A percentile compares a stretch with the other conserved stretches of the same genome.
Conservation (phyloP, 495 filamentous ascomycete genomes). For the Penicillium pulvis region DNA sequence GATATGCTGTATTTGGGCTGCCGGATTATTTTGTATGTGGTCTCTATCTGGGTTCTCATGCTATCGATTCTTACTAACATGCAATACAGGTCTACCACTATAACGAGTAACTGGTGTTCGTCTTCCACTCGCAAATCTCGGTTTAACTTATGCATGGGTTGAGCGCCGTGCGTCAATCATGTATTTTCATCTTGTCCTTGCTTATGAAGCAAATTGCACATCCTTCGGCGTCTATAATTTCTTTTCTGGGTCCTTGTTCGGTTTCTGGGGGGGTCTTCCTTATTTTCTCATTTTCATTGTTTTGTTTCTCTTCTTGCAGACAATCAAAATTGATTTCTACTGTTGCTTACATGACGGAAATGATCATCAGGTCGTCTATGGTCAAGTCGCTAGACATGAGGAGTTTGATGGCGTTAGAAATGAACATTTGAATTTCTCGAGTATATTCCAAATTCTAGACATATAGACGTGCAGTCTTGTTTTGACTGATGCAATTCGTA, state of each 20-base stretch:
- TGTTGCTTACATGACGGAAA: not conserved
- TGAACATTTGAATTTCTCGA: not conserved
- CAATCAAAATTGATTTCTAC: not conserved
- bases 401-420: not conserved
- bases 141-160: slow-evolving; percentile 7
- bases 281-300: not conserved
- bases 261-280: not conserved
- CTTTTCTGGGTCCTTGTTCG: not conserved
- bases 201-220: not conserved
- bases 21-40: slow-evolving; percentile 91
- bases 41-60: not conserved
- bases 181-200: slow-evolving; percentile 1
- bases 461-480: too few relatives aligned
- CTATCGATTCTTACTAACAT: not conserved
- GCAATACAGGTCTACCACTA: slow-evolving; percentile 76
- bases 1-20: slow-evolving; percentile 79
- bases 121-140: not conserved
- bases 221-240: slow-evolving; percentile 3
- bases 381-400: not conserved
- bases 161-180: slow-evolving; percentile 20
- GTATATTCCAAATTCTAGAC: too few relatives aligned
- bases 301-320: not conserved
- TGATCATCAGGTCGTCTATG: not conserved
- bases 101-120: slow-evolving; percentile 65
- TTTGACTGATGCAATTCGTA: not conserved